These are phyloP conservation scores for Rossbeevera mucosa DNA, from an alignment of 768 basidiomycete species.

Conservation along the genomic window DNA sequence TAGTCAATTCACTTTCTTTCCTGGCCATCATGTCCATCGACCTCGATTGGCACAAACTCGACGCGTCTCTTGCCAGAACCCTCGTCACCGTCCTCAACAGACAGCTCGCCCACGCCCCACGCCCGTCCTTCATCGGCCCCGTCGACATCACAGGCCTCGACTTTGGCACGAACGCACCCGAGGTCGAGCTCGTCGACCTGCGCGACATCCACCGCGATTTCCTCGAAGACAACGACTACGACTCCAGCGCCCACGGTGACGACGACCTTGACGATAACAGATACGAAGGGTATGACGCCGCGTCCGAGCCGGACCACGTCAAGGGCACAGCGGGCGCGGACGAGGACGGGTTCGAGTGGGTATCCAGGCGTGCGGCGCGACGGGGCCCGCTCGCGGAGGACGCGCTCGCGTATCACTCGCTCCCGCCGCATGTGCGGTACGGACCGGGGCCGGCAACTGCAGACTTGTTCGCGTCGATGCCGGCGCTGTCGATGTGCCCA, in stretches of 20 bases:
- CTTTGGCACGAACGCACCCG: slow-evolving; percentile 79
- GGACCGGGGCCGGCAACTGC: slow-evolving; percentile 50
- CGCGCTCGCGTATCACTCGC: slow-evolving; percentile 59
- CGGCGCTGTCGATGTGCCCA: slow-evolving; percentile 34
- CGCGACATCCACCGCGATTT: slow-evolving; percentile 95
- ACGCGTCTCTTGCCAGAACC: slow-evolving; percentile 60
- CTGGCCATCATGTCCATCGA: slow-evolving; percentile 94
- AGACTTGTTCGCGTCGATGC: slow-evolving; percentile 57
- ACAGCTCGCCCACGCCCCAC: slow-evolving; percentile 61
- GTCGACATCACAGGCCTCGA: slow-evolving; percentile 82
- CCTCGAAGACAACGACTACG: slow-evolving; percentile 72
- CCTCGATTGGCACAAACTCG: slow-evolving; percentile 86
- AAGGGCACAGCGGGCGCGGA: slow-evolving; percentile 53
- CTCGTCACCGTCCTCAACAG: slow-evolving; percentile 75
- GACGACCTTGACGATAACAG: background rate
- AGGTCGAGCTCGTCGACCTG: slow-evolving; percentile 86
- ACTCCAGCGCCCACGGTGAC: slow-evolving; percentile 15
- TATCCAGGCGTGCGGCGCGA: slow-evolving; percentile 58
- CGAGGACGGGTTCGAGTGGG: slow-evolving; percentile 82
- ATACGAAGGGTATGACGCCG: slow-evolving; percentile 40
- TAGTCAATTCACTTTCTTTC: too few species aligned
- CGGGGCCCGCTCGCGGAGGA: slow-evolving; percentile 44
- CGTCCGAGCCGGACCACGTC: slow-evolving; percentile 35
- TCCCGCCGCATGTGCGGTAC: slow-evolving; percentile 71
- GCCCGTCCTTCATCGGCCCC: slow-evolving; percentile 96